Evolutionary conservation across 805 yeast species (phyloP), one percentile per base, ranked within the genome.

Genomic region (Saturnispora sanitii): DNA sequence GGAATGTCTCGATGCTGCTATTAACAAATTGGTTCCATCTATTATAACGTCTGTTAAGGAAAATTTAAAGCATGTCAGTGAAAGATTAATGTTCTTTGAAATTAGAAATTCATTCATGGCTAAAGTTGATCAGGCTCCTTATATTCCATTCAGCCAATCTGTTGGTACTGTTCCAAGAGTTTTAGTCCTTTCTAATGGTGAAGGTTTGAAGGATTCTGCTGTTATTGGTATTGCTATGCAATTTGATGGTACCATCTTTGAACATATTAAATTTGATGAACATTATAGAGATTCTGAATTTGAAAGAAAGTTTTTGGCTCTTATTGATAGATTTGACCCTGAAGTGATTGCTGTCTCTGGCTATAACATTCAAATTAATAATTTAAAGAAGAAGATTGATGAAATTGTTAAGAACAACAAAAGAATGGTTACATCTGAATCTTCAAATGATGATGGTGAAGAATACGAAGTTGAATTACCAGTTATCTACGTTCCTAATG

Each of bases 261-360:
- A 83, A 42, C 76, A 77, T 45, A 71, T 77, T 56, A 88, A 88
- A 56, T 80, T 92, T 42, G 87, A 79, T 27, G 81, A 77, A 44
- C 75, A 75, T 50, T 84, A 87, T 64, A 78, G 68, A 54, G 72
- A 61, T 49, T 60, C 67, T 8, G 79, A 77, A 5, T 92, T 88
- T 64, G 78, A 73, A 45, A 73, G 71, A 30, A 76, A 73, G 21
- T 72, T 90, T 40, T 64, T 71, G 9, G 71, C 67, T 18, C 68
- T 79, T 39, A 77, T 86, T 41, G 71, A 71, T 41, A 71, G 71
- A 22, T 70, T 77, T 45, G 73, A 73, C 40, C 97, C 97, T 1
- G 96, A 92, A 58, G 95, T 87, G 7, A 75, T 92, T 55, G 96
- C 81, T 33, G 69, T 92, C 35, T 79, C 94, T 33, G 97, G 98